Conservation (phyloP, 1,139 yeast species). For the Saccharomyces hybrid region DNA sequence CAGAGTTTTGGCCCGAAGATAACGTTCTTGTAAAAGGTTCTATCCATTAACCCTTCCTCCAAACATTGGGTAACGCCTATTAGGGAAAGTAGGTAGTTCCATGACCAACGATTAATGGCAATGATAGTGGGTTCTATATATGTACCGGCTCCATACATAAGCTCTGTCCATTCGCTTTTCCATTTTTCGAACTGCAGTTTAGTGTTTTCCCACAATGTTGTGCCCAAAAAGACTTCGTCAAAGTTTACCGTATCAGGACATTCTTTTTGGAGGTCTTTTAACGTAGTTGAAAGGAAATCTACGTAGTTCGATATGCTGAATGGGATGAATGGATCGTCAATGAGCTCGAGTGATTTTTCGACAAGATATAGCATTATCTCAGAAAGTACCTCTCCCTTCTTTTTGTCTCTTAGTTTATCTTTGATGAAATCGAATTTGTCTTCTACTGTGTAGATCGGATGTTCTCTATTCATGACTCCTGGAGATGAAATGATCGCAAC, state of each 20-base stretch:
- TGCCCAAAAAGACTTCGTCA: slow-evolving; percentile 24
- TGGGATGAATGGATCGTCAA: slow-evolving; percentile 74
- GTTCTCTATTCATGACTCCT: slow-evolving; percentile 35
- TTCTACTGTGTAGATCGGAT: slow-evolving; percentile 55
- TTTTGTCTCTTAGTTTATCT: slow-evolving; percentile 30
- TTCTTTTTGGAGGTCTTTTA: slow-evolving; percentile 43
- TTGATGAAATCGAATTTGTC: slow-evolving; percentile 61
- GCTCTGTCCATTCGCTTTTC: slow-evolving; percentile 27
- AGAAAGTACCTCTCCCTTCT: slow-evolving; percentile 30
- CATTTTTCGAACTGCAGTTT: slow-evolving; percentile 35
- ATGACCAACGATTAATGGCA: slow-evolving; percentile 2
- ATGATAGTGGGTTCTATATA: slow-evolving; percentile 23
- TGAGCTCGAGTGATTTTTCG: slow-evolving; percentile 44
- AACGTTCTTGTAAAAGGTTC: slow-evolving; percentile 3
- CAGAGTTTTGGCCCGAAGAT: slow-evolving; percentile 3
- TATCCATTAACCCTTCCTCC: slow-evolving; percentile 1
- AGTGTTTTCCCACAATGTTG: slow-evolving; percentile 34
- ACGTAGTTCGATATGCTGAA: slow-evolving; percentile 49
- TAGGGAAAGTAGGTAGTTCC: slow-evolving; percentile 13
- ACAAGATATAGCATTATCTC: slow-evolving; percentile 49
- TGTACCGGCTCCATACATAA: slow-evolving; percentile 28
- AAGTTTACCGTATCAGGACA: slow-evolving; percentile 30
- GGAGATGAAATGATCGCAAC: slow-evolving; percentile 35
- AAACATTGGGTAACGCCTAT: slow-evolving; percentile 50
- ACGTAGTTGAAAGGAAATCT: slow-evolving; percentile 37